Evolutionary conservation across 768 basidiomycete species (phyloP).

Genomic region (Tephrocybe rancida): DNA sequence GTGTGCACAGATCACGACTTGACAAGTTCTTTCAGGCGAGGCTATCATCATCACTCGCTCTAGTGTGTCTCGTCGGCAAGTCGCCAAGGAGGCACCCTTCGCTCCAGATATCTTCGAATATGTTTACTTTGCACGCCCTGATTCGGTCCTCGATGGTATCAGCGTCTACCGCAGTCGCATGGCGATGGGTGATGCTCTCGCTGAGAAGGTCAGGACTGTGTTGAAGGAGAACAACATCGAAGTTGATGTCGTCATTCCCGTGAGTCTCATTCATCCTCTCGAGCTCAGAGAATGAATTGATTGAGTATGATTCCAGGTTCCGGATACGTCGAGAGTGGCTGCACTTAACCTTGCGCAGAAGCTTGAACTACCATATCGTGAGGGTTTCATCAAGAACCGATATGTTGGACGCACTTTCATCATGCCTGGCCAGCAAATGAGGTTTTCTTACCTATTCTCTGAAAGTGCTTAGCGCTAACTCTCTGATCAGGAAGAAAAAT

Average conservation of each 20-base stretch:
- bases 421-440: conserved; percentile 98
- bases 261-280: conserved; percentile 29
- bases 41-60: conserved; percentile 93
- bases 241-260: conserved; percentile 97
- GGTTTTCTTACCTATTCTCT: conserved; percentile 40
- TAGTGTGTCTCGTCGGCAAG: conserved; percentile 73
- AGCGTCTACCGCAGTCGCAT: conserved; percentile 97
- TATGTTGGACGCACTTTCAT: conserved; percentile 99
- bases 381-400: conserved; percentile 98
- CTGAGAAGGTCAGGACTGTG: conserved; percentile 80
- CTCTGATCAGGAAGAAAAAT: conserved; percentile 73
- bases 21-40: conserved; percentile 61
- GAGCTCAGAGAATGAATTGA: background rate
- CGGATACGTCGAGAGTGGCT: conserved; percentile 95
- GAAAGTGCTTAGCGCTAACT: background rate
- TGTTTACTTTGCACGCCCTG: conserved; percentile 97
- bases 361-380: conserved; percentile 87
- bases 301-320: conserved; percentile 54
- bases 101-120: conserved; percentile 99
- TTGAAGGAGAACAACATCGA: conserved; percentile 66
- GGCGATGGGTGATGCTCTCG: conserved; percentile 98
- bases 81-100: conserved; percentile 71
- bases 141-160: conserved; percentile 96
- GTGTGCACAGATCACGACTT: conserved; percentile 4
- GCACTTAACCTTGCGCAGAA: conserved; percentile 95